A percentile compares a stretch with the other conserved stretches of the same genome.
Evolutionary conservation across 306 rosid species (phyloP).

Genomic region (Rubus parviflorus): DNA sequence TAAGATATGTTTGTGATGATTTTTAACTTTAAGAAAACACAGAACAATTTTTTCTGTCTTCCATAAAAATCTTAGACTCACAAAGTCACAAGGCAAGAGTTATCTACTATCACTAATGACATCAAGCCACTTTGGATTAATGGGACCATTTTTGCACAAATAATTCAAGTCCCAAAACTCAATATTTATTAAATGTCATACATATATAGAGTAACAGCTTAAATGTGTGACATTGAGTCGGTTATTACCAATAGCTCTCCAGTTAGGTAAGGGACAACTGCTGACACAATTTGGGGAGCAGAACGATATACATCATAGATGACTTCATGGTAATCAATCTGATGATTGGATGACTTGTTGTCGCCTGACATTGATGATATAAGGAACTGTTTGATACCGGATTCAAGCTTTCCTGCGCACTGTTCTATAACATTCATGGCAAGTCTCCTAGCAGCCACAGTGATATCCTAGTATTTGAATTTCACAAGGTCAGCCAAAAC

Average conservation of each 20-base stretch:
- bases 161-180: neutral
- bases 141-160: neutral
- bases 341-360: conserved; percentile 50
- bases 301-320: conserved; percentile 88
- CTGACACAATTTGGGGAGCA: conserved; percentile 80
- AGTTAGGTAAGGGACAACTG: conserved; percentile 81
- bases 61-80: neutral
- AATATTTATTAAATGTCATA: neutral
- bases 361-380: conserved; percentile 90
- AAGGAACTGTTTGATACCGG: conserved; percentile 76
- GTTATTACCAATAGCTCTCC: conserved; percentile 92
- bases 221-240: conserved; percentile 23
- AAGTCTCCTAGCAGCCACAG: conserved; percentile 89
- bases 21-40: neutral
- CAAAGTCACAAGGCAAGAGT: neutral
- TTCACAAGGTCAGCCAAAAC: conserved; percentile 14
- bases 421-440: conserved; percentile 94
- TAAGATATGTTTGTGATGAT: neutral
- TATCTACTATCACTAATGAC: neutral
- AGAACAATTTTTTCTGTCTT: neutral
- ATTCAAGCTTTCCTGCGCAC: conserved; percentile 84
- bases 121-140: neutral
- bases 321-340: conserved; percentile 74
- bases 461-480: conserved; percentile 63
- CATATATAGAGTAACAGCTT: neutral